Evolutionary conservation across 495 filamentous ascomycete genomes (phyloP).

Genomic region (Polyplosphaeria fusca): DNA sequence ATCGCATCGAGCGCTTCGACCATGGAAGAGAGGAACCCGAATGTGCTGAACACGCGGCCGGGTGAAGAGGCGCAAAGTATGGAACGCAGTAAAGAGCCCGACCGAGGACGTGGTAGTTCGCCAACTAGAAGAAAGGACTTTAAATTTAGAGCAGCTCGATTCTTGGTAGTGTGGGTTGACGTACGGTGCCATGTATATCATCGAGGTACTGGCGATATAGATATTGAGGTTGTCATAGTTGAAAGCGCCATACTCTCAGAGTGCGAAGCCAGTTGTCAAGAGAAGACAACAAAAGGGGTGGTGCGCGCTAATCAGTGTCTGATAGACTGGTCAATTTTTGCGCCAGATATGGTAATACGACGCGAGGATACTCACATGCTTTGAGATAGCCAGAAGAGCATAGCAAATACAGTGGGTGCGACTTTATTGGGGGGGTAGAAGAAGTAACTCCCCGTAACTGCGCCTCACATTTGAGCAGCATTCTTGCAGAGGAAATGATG

Average conservation of each 20-base stretch:
- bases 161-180: slow-evolving; percentile 43
- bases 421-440: slow-evolving; percentile 7
- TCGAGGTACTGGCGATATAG: slow-evolving; percentile 58
- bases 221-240: slow-evolving; percentile 50
- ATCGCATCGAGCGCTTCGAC: slow-evolving; percentile 38
- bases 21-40: not conserved
- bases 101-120: not conserved
- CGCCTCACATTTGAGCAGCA: too few species aligned
- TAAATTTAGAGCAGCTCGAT: too few species aligned
- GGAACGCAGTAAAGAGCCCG: not conserved
- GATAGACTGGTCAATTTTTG: too few species aligned
- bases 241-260: slow-evolving; percentile 56
- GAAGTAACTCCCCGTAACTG: slow-evolving; percentile 8
- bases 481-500: too few species aligned
- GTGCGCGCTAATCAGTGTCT: not conserved
- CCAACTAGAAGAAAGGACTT: too few species aligned
- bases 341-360: too few species aligned
- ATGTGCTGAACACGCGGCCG: not conserved
- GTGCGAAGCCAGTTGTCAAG: slow-evolving; percentile 58
- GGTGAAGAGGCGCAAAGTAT: not conserved
- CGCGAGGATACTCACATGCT: not conserved
- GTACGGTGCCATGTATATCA: slow-evolving; percentile 65
- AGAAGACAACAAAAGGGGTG: slow-evolving; percentile 50
- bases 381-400: not conserved
- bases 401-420: not conserved